These are phyloP conservation scores for Kalaharituber pfeilii DNA, from an alignment of 2,329 filamentous ascomycete genomes.

Conservation along the genomic window DNA sequence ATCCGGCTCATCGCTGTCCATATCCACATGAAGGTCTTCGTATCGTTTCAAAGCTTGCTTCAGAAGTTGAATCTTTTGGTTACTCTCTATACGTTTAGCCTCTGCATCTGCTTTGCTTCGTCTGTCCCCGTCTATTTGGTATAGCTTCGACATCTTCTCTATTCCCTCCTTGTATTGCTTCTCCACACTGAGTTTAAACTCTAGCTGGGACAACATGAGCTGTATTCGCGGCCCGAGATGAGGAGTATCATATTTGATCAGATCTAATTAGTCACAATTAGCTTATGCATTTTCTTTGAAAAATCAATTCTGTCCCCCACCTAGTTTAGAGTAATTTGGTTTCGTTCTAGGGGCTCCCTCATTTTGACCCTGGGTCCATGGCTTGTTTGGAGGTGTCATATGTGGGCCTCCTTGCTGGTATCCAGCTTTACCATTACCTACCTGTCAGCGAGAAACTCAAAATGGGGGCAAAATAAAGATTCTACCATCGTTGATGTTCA, in stretches of 20 bases:
- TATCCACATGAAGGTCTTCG: constrained; percentile 89
- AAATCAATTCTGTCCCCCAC: no score
- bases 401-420: constrained; percentile 7
- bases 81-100: constrained; percentile 77
- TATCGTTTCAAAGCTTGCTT: constrained; percentile 95
- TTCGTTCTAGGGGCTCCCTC: constrained; percentile 52
- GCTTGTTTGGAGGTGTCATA: constrained; percentile 28
- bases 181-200: constrained; percentile 97
- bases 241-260: constrained; percentile 96
- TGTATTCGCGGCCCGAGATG: constrained; percentile 94
- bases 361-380: constrained; percentile 56
- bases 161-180: constrained; percentile 98
- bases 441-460: not conserved
- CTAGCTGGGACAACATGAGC: constrained; percentile 94
- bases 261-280: constrained; percentile 44
- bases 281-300: constrained; percentile 6
- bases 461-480: not conserved
- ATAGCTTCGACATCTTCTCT: constrained; percentile 97
- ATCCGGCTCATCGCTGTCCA: constrained; percentile 65
- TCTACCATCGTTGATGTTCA: constrained; percentile 35
- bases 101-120: constrained; percentile 92
- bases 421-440: not conserved
- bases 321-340: constrained; percentile 90
- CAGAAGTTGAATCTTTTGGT: constrained; percentile 89
- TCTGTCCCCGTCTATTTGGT: constrained; percentile 90